Evolutionary conservation across 257 asterid species (phyloP).

Genomic region (Mitragyna speciosa): DNA sequence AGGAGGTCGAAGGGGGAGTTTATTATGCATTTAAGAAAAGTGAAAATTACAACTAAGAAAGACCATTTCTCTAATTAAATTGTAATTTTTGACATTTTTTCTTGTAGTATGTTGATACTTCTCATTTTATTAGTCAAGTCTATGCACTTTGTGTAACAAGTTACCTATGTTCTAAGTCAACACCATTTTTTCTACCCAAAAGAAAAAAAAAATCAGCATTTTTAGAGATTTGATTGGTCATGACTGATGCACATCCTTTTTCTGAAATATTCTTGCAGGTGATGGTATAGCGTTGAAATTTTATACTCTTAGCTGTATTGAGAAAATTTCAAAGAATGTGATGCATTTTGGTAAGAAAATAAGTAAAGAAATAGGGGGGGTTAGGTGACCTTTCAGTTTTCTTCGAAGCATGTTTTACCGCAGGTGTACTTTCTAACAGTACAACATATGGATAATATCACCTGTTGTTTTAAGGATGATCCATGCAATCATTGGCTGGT

Average conservation of each 20-base stretch:
- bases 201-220: not conserved
- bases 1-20: not conserved
- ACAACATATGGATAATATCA: conserved; percentile 5
- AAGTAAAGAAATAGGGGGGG: not conserved
- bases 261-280: not conserved
- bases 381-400: not conserved
- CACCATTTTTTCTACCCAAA: too few relatives aligned
- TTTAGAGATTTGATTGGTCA: not conserved
- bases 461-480: not conserved
- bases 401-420: not conserved
- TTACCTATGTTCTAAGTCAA: too few relatives aligned
- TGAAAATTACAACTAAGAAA: not conserved
- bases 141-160: too few relatives aligned
- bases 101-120: too few relatives aligned
- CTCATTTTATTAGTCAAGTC: too few relatives aligned
- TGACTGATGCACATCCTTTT: not conserved
- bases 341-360: not conserved
- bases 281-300: not conserved
- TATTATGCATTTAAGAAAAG: not conserved
- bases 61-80: not conserved
- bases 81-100: too few relatives aligned
- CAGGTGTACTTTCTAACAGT: not conserved
- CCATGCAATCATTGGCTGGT: not conserved
- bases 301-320: not conserved
- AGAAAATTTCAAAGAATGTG: not conserved